These are phyloP conservation scores for Calendula officinalis DNA, from an alignment of 129 eudicot species.

Conservation along the genomic window DNA sequence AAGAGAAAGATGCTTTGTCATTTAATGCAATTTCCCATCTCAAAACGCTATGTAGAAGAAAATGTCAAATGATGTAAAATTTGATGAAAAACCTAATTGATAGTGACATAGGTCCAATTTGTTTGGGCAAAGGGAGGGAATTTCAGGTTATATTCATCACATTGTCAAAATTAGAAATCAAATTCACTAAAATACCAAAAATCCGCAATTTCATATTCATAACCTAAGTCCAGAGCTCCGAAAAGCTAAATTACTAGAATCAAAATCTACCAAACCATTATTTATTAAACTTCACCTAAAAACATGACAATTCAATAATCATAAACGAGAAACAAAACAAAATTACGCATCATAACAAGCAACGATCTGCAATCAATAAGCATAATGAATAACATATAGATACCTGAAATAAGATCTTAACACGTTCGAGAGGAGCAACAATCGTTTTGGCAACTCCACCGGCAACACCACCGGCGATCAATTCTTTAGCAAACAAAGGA, in stretches of 20 bases:
- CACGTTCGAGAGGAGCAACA: constrained; percentile 97
- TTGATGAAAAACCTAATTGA: too few relatives aligned
- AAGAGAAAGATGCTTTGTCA: not conserved
- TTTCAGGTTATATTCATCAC: constrained; percentile 15
- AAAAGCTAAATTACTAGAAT: not conserved
- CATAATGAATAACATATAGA: not conserved
- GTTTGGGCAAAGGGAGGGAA: not conserved
- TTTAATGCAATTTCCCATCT: not conserved
- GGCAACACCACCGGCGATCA: constrained; percentile 93
- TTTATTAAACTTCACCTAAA: not conserved
- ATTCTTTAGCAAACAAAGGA: constrained; percentile 82
- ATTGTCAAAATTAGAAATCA: constrained; percentile 14
- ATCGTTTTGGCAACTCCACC: constrained; percentile 88
- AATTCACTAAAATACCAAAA: constrained; percentile 13
- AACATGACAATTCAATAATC: not conserved
- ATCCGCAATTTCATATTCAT: constrained; percentile 9
- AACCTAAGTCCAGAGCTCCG: constrained; percentile 12
- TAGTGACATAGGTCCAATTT: constrained; percentile 9
- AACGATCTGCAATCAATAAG: not conserved
- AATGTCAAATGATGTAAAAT: too few relatives aligned
- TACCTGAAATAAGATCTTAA: constrained; percentile 97
- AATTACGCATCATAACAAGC: not conserved
- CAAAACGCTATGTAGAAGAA: too few relatives aligned
- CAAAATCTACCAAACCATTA: constrained; percentile 1
- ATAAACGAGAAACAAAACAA: not conserved